Evolutionary conservation across 495 filamentous ascomycete species (phyloP), one percentile per base, ranked within the genome.

Genomic region (Penicillium crystallinum): DNA sequence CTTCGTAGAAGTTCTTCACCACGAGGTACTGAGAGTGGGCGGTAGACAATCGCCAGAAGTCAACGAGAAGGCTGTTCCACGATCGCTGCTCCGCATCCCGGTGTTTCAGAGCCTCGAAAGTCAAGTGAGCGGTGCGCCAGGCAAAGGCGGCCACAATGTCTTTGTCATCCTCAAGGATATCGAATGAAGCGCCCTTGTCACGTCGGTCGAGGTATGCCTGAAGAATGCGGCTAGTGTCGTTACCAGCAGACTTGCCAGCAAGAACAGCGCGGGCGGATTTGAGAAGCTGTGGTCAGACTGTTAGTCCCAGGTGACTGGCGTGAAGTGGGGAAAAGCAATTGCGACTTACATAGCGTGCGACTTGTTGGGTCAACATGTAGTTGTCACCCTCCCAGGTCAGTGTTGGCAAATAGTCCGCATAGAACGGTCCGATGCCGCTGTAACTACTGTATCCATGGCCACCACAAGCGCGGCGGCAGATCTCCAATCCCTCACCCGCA

Each of bases 321-420:
- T 3, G 43, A 6, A 12, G 2, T 14, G n/a, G 10, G 15, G 27
- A 39, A 53, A 33, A 36, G 17, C 15, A 23, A n/a, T 25, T 37
- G 34, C 2, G n/a, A 61, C 69, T 53, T 65, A 78, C 71, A 58
- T 88, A 88, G 55, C 85, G 76, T 4, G 84, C 82, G n/a, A 88
- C 85, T 71, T 90, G 87, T 59, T 89, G 87, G 30, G 83, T 84
- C 40, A 89, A 70, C 82, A 89, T 88, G 61, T 85, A 88, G 70
- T 89, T 89, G 64, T 89, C 87, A 35, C 86, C 84, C 40, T 74
- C 72, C 72, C 71, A 77, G 11, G 86, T 89, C 22, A 83, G 74
- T 0, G 83, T 86, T 17, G 86, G 82, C 0, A 88, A 72, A 62
- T 87, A 85, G 56, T 87, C 82, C 6, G 86, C 71, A 62, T 87